Evolutionary conservation across 192 early-diverging fungal species (phyloP), one percentile per base, ranked within the genome.

Genomic region (Backusella mclennaniae): DNA sequence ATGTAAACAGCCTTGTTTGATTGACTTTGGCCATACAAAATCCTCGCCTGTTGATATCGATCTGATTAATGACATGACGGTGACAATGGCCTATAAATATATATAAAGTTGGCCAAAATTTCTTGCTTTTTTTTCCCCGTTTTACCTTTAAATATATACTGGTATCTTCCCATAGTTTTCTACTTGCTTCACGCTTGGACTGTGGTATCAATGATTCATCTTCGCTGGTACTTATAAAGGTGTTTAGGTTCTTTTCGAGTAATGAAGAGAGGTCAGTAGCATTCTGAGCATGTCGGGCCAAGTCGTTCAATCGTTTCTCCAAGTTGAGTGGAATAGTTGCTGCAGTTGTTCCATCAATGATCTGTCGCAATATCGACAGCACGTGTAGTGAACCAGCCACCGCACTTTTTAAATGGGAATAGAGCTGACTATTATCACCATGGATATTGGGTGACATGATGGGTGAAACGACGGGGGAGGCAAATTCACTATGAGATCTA

Each of bases 21-120:
- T 53, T 15, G 76, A n/a, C 49, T 78, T 77, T 33, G 80, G 76
- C 72, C 76, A 82, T 21, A 35, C 31, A n/a, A 78, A 74, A 26
- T 82, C 80, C 31, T 82, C 73, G 59, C 77, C 76, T 5, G 80
- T 82, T 11, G 80, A 77, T 52, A 82, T 49, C 19, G 80, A 73
- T 53, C 77, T 68, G 35, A 82, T 75, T 6, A 66, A 35, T 1
- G 67, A 67, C 80, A 82, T 75, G 52, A 82, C 67, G 19, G 67
- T 29, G 0, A 82, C 76, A 75, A 77, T 75, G 11, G 76, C 67
- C 80, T 82, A 33, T 33, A 33, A 73, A 46, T 49, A 14, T 35
- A 39, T 1, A 68, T 14, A 21, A 41, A 11, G 12, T 69, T n/a
- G 4, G 1, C 5, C 35, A n/a, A 1, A 14, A 26, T 3, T 8